These are phyloP conservation scores for Salinomyces thailandicus DNA, from an alignment of 2,329 filamentous ascomycete genomes.

Conservation along the genomic window DNA sequence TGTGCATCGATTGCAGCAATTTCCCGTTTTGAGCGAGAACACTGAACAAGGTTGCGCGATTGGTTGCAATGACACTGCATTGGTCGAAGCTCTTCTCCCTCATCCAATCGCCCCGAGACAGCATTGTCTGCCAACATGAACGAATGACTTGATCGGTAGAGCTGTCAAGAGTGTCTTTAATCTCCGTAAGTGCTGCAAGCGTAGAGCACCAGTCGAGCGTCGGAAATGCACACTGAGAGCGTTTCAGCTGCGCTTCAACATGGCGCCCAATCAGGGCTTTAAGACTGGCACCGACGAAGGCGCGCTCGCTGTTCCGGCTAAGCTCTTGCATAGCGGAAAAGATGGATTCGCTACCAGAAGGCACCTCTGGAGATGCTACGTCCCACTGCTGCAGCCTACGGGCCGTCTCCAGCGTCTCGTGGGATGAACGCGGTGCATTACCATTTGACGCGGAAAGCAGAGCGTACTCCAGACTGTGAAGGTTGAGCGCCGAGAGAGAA, in stretches of 20 bases:
- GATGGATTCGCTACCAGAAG: constrained; percentile 28
- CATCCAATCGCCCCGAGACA: constrained; percentile 65
- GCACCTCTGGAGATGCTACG: constrained; percentile 58
- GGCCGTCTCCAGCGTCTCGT: constrained; percentile 68
- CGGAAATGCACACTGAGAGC: background rate
- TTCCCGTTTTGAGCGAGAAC: constrained; percentile 61
- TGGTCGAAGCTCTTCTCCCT: constrained; percentile 54
- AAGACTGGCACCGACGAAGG: constrained; percentile 7
- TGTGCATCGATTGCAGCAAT: constrained; percentile 49
- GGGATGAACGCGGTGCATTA: constrained; percentile 43
- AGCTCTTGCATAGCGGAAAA: constrained; percentile 77
- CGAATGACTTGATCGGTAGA: constrained; percentile 32
- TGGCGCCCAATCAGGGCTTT: constrained; percentile 4
- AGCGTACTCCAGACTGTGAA: constrained; percentile 76
- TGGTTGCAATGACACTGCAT: constrained; percentile 69
- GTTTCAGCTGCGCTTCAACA: background rate
- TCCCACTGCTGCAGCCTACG: constrained; percentile 87
- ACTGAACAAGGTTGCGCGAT: constrained; percentile 71
- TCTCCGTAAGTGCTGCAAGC: constrained; percentile 66
- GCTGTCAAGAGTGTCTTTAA: constrained; percentile 64
- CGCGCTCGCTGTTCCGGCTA: constrained; percentile 13
- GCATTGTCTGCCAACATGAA: constrained; percentile 38
- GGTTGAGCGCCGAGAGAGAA: constrained; percentile 67
- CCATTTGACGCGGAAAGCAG: constrained; percentile 40
- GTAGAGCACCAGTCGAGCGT: constrained; percentile 31